Evolutionary conservation across 83 land plant genomes (phyloP).

Genomic region (Diphasiastrum complanatum): DNA sequence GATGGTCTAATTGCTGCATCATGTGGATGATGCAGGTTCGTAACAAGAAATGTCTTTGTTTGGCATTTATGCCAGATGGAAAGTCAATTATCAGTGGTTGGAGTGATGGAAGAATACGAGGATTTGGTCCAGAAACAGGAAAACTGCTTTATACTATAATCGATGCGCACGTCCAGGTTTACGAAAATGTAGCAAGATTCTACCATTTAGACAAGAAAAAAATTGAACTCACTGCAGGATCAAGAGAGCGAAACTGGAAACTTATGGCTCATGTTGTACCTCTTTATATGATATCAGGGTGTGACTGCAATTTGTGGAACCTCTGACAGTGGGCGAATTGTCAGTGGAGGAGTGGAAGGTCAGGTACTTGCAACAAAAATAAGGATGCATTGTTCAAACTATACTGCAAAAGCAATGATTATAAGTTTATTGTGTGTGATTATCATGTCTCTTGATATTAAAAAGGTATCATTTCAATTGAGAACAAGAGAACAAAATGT

Average conservation of each 20-base stretch:
- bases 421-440: too few species aligned
- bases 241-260: too few species aligned
- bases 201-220: too few species aligned
- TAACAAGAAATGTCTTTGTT: slow-evolving; percentile 30
- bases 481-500: too few species aligned
- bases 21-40: slow-evolving; percentile 23
- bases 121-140: slow-evolving; percentile 38
- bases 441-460: too few species aligned
- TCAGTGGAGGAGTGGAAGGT: slow-evolving; percentile 36
- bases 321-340: slow-evolving; percentile 30
- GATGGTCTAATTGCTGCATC: not conserved
- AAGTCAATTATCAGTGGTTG: slow-evolving; percentile 38
- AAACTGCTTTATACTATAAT: slow-evolving; percentile 31
- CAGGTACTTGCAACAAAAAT: too few species aligned
- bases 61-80: slow-evolving; percentile 40
- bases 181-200: too few species aligned
- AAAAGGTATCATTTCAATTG: too few species aligned
- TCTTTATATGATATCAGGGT: slow-evolving; percentile 13
- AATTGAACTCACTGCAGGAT: too few species aligned
- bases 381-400: too few species aligned
- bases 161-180: slow-evolving; percentile 22
- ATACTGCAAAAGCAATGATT: too few species aligned
- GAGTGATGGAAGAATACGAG: slow-evolving; percentile 35
- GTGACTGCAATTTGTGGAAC: slow-evolving; percentile 31
- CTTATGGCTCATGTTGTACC: too few species aligned